These are phyloP conservation scores for Penicillium crustosum DNA, from an alignment of 2,329 filamentous ascomycete genomes.

Conservation along the genomic window DNA sequence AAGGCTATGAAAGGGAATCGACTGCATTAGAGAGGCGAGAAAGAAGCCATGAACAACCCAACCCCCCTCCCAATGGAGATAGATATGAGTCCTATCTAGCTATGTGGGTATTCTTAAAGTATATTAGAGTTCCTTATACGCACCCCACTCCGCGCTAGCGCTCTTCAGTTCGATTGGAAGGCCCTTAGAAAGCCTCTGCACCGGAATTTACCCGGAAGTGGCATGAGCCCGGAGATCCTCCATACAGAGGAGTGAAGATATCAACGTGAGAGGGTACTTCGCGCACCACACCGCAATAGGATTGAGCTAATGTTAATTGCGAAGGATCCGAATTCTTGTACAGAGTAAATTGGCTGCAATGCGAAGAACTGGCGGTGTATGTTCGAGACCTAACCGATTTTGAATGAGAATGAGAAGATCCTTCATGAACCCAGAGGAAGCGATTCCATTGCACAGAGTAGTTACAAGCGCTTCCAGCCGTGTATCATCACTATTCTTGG, in stretches of 20 bases:
- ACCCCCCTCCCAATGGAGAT: background rate
- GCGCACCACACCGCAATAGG: background rate
- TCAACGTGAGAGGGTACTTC: background rate
- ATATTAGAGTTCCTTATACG: background rate
- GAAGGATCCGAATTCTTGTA: background rate
- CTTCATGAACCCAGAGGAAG: background rate
- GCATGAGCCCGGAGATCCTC: background rate
- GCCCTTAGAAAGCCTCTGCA: background rate
- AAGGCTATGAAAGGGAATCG: background rate
- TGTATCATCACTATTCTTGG: background rate
- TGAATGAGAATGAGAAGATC: background rate
- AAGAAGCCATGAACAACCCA: background rate
- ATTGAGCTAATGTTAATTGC: background rate
- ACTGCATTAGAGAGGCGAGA: too few species aligned
- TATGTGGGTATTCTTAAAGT: background rate
- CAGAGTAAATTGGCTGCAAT: background rate
- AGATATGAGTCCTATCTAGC: background rate
- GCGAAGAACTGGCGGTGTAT: background rate
- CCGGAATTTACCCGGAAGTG: background rate
- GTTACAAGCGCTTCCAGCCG: background rate
- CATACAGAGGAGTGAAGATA: background rate
- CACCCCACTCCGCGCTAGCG: background rate
- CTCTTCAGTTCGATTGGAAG: background rate
- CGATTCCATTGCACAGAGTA: background rate
- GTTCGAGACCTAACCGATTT: background rate